A percentile compares a stretch with the other conserved stretches of the same genome.
Evolutionary conservation across 441 rosid genomes (phyloP).

Genomic region (Gossypium trilobum): DNA sequence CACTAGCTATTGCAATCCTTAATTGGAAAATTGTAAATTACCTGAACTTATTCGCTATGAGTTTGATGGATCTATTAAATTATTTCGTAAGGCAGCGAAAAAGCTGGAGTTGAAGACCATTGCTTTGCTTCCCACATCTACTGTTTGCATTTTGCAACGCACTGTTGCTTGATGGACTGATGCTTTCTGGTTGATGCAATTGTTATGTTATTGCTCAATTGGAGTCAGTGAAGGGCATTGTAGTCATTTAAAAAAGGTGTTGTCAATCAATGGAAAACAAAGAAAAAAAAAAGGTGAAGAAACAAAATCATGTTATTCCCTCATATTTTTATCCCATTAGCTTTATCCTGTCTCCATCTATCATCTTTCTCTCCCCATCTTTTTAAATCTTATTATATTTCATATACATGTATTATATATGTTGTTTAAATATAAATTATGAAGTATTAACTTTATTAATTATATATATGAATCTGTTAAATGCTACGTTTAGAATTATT

Average conservation of each 20-base stretch:
- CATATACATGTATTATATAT: neutral
- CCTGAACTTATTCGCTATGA: neutral
- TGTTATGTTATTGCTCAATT: slow-evolving; percentile 14
- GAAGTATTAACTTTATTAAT: too few relatives aligned
- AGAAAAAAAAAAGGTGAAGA: slow-evolving; percentile 16
- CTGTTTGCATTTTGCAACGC: neutral
- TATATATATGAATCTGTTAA: too few relatives aligned
- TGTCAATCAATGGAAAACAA: slow-evolving; percentile 40
- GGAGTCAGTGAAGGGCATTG: slow-evolving; percentile 27
- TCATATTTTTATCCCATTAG: slow-evolving; percentile 19
- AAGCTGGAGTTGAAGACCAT: neutral
- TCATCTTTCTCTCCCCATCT: slow-evolving; percentile 15
- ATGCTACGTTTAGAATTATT: too few relatives aligned
- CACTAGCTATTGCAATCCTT: too few relatives aligned
- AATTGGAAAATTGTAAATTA: neutral
- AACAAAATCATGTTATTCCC: slow-evolving; percentile 48
- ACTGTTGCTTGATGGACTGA: slow-evolving; percentile 17
- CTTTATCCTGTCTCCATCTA: slow-evolving; percentile 28
- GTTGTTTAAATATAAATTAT: too few relatives aligned
- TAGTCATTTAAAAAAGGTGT: slow-evolving; percentile 35
- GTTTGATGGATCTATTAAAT: neutral
- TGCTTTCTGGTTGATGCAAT: slow-evolving; percentile 18
- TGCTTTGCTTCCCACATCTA: neutral
- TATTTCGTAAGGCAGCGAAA: neutral
- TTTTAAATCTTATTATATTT: neutral